Evolutionary conservation across 192 early-diverging fungal genomes (phyloP).

Genomic region (Helicostylum pulchrum): DNA sequence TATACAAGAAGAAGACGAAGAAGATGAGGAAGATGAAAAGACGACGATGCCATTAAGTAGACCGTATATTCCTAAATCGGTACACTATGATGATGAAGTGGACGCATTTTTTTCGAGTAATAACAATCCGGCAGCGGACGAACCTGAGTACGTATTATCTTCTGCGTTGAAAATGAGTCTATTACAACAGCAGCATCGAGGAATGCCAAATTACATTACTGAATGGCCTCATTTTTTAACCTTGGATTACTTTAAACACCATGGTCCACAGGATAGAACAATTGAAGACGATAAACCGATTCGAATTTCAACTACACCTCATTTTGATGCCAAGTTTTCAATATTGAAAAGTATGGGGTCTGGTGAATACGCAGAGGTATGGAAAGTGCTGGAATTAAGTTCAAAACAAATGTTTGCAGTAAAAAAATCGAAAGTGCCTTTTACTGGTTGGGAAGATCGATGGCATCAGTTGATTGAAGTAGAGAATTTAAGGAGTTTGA

Average conservation of each 20-base stretch:
- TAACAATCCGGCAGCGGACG: background rate
- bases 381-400: conserved; percentile 63
- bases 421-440: conserved; percentile 72
- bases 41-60: conserved; percentile 9
- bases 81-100: conserved; percentile 18
- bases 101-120: conserved; percentile 25
- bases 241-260: conserved; percentile 27
- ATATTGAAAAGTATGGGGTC: conserved; percentile 63
- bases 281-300: conserved; percentile 7
- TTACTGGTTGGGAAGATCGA: conserved; percentile 68
- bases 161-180: conserved; percentile 7
- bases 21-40: conserved; percentile 17
- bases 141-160: background rate
- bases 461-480: conserved; percentile 76
- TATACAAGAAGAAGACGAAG: conserved; percentile 15
- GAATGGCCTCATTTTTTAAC: conserved; percentile 27
- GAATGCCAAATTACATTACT: conserved; percentile 3
- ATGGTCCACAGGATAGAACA: conserved; percentile 8
- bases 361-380: conserved; percentile 81
- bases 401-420: conserved; percentile 73
- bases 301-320: conserved; percentile 44
- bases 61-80: background rate
- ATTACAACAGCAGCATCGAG: background rate
- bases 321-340: conserved; percentile 71
- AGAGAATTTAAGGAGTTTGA: conserved; percentile 69